Base-by-base conservation (phyloP, 129 eudicot genomes). In the Centella asiatica region DNA sequence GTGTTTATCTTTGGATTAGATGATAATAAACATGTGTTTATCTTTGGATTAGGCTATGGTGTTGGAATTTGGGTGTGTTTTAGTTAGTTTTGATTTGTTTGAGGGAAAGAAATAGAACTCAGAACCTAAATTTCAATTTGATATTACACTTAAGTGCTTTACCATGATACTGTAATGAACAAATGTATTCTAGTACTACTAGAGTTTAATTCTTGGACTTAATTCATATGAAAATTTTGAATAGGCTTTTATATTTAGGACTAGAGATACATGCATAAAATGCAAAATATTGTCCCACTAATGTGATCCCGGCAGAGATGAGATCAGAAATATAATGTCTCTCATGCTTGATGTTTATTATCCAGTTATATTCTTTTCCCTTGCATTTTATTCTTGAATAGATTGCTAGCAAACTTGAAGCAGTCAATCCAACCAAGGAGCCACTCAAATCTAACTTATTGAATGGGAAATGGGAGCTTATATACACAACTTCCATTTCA, bases 391-490 rank as follows among this genome's bases (percentile, higher is more conserved):
- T 61, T 62, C 45, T 75, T 78, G 65, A 70, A 66, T 66, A 89
- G 97, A 76, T 89, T 73, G 83, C 81, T 8, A 77, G 90, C 31
- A 82, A 80, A 76, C 75, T 88, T 44, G 93, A 88, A 77, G 86
- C 96, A 26, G 76, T 69, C 39, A 87, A 80, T 78, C 88, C 85
- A 47, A 80, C 88, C n/a, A 85, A 85, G 74, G 78, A 71, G 69
- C 95, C 97, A 12, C 78, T 85, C 25, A 83, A 89, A 67, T 85
- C 92, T 26, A 46, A 72, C 61, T 76, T 89, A 62, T 70, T 89
- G 44, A 67, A 83, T 54, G 97, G 97, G 58, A 89, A 89, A 76
- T 89, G 97, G 97, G 95, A 89, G 69, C 97, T 89, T 57, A 65
- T 85, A 20, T 89, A 89, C 78, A 85, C 95, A 15, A 89, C 97